Evolutionary conservation across 495 filamentous ascomycete genomes (phyloP), one percentile per base, ranked within the genome.

Genomic region (Usnea hakonensis): DNA sequence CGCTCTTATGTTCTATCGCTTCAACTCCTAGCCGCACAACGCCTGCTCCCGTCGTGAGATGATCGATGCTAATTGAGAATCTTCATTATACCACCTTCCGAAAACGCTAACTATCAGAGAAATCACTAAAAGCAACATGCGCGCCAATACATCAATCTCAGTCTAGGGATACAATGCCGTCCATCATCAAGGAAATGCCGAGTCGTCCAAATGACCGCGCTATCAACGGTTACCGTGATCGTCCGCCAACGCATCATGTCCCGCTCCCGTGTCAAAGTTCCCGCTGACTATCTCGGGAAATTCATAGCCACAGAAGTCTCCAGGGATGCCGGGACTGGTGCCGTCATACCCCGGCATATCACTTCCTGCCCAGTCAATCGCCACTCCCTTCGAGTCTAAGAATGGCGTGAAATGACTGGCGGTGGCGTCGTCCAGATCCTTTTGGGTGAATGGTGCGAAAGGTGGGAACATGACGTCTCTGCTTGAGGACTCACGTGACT

Each of bases 141-240:
- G n/a, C n/a, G n/a, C n/a, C n/a, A n/a, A n/a, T n/a, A n/a, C n/a
- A n/a, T n/a, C n/a, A n/a, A n/a, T n/a, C n/a, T n/a, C n/a, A n/a
- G n/a, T n/a, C n/a, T n/a, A n/a, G n/a, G n/a, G n/a, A n/a, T n/a
- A n/a, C n/a, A n/a, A 48, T 28, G 9, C 19, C 6, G 14, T 28
- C 4, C n/a, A 32, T 5, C 11, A 26, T 26, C 43, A 26, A 37
- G 14, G 44, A 52, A 60, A 60, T 26, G 33, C 32, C 5, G 58
- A 60, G 11, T 38, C 33, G 19, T 52, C 44, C 38, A 60, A 60
- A 26, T 50, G 10, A 21, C 44, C 10, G 32, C 58, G 16, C 58
- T 28, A 23, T 11, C 19, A 10, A 16, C 14, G 9, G 5, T 38
- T 60, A 1, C 37, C 48, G 38, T 37, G 58, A n/a, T 60, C 44